phyloP scores from a whole-genome alignment of 495 filamentous ascomycete genomes.

The Trichoderma gamsii region DNA sequence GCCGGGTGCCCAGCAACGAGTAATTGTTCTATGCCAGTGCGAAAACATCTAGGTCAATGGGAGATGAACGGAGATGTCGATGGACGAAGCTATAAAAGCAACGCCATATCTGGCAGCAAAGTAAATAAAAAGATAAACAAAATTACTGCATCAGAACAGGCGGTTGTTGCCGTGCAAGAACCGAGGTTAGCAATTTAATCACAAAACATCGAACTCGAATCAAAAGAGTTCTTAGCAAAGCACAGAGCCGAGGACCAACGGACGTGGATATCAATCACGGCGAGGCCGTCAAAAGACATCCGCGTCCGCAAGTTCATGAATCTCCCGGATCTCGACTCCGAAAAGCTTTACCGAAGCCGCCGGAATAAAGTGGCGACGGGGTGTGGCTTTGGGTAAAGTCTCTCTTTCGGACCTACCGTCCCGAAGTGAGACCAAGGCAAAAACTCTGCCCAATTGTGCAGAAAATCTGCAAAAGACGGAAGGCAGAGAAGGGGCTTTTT shows the following conservation, averaged over 20 bases:
- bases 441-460: background rate
- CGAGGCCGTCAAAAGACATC: background rate
- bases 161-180: background rate
- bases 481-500: background rate
- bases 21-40: constrained; percentile 37
- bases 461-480: background rate
- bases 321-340: background rate
- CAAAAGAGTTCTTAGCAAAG: constrained; percentile 10
- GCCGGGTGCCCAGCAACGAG: constrained; percentile 46
- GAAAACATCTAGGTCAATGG: constrained; percentile 37
- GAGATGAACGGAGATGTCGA: constrained; percentile 31
- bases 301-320: background rate
- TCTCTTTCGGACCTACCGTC: background rate
- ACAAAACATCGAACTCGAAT: background rate
- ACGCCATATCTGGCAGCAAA: constrained; percentile 27
- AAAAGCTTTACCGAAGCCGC: background rate
- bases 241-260: background rate
- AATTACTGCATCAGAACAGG: background rate
- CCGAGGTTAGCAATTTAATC: background rate
- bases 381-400: background rate
- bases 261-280: background rate
- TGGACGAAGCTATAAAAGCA: constrained; percentile 25
- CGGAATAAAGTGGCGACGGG: constrained; percentile 4
- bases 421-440: background rate
- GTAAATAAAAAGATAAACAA: background rate